Evolutionary conservation across 2,329 filamentous ascomycete species (phyloP), one percentile per base, ranked within the genome.

Genomic region (Colletotrichum sp.): DNA sequence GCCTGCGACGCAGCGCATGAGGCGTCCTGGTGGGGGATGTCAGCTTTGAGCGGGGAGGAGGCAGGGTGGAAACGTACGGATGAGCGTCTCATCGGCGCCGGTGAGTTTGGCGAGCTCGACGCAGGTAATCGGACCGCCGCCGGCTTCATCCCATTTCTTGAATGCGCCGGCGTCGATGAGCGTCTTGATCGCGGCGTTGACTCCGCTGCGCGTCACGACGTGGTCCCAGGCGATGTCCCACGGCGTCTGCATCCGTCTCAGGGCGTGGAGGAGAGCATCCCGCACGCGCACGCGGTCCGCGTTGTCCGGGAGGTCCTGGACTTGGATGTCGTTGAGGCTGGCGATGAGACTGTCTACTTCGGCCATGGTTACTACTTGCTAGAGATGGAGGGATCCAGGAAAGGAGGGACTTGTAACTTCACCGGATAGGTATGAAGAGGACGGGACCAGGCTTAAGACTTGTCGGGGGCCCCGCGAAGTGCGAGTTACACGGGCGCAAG

Each of bases 181-280:
- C 2, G 83, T 84, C 71, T 85, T 86, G 74, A 82, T 78, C n/a
- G 81, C 81, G 5, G 81, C 82, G 57, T 82, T 81, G n/a, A 83
- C 85, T 0, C 80, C 79, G 3, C 76, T 76, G 36, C 81, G 83
- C 7, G 82, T 81, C 82, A 85, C 84, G 34, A 80, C 81, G 30
- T 86, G 84, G 21, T 85, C 83, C 83, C 84, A 86, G 4, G 82
- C 82, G 10, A 83, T 82, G 66, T 86, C 84, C 83, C 84, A 86
- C 0, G 84, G 85, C 28, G 81, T 82, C 72, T 85, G 83, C 2
- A 84, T 80, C 59, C 77, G 81, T n/a, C 81, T 72, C 0, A 84
- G 77, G 2, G 83, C 78, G n/a, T 80, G 70, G 36, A 81, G 78
- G 13, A 85, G 79, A 1, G 82, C 84, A 75, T 85, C 81, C 10